A percentile compares a stretch with the other conserved stretches of the same genome.
Conservation (phyloP, 2,329 filamentous ascomycete genomes). For the Aspergillus sp. region DNA sequence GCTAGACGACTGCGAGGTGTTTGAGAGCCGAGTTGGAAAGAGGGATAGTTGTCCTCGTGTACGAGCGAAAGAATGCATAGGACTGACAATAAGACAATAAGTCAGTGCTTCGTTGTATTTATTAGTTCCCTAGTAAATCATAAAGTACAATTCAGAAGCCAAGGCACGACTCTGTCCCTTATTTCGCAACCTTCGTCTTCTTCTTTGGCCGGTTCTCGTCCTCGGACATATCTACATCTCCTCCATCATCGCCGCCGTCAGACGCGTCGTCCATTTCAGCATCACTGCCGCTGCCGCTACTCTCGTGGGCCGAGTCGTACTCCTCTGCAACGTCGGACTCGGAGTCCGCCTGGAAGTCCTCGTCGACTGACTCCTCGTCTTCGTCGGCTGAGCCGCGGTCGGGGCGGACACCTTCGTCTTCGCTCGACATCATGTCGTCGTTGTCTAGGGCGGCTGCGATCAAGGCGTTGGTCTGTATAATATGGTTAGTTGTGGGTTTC, state of each 20-base stretch:
- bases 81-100: not conserved
- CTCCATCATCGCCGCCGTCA: constrained; percentile 45
- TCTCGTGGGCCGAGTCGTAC: constrained; percentile 89
- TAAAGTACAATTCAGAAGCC: not conserved
- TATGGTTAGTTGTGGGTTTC: constrained; percentile 28
- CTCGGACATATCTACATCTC: constrained; percentile 28
- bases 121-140: constrained; percentile 1
- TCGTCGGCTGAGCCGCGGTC: constrained; percentile 93
- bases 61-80: not conserved
- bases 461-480: constrained; percentile 56
- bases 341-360: constrained; percentile 91
- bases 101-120: constrained; percentile 16
- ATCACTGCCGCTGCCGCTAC: constrained; percentile 71
- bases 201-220: constrained; percentile 66
- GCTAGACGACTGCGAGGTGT: not conserved
- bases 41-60: not conserved
- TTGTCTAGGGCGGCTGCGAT: constrained; percentile 83
- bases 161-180: constrained; percentile 7
- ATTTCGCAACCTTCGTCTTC: constrained; percentile 60
- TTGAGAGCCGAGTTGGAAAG: not conserved
- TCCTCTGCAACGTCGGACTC: constrained; percentile 97
- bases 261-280: constrained; percentile 60
- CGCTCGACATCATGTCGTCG: constrained; percentile 80
- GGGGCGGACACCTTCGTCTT: constrained; percentile 72
- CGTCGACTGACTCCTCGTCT: constrained; percentile 91